phyloP scores from a whole-genome alignment of 257 asterid genomes.

The Rubia yunnanensis region DNA sequence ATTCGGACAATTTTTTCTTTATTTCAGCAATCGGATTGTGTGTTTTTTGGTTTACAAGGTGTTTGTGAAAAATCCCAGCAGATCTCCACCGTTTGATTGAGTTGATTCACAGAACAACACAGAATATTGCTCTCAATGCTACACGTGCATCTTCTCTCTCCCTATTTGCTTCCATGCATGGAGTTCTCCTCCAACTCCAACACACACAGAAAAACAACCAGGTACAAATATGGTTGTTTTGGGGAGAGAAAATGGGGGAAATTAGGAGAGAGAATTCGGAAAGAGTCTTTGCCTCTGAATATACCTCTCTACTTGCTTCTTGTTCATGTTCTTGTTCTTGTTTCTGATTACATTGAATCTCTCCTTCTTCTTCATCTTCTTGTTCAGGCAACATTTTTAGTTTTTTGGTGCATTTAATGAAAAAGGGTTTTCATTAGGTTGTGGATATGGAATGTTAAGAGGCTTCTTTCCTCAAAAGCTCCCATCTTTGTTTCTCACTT shows the following conservation, averaged over 20 bases:
- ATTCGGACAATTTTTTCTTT: slow-evolving; percentile 23
- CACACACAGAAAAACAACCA: slow-evolving; percentile 9
- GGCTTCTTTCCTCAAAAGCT: slow-evolving; percentile 17
- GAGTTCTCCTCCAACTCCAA: slow-evolving; percentile 52
- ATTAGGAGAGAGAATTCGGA: slow-evolving; percentile 36
- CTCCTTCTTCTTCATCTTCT: slow-evolving; percentile 15
- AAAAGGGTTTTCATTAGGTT: slow-evolving; percentile 12
- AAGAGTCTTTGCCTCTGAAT: slow-evolving; percentile 54
- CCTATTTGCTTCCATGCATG: slow-evolving; percentile 72
- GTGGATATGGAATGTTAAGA: slow-evolving; percentile 36
- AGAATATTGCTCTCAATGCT: slow-evolving; percentile 25
- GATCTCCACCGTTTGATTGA: slow-evolving; percentile 33
- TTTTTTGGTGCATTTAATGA: slow-evolving; percentile 26
- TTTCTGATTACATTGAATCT: slow-evolving; percentile 33
- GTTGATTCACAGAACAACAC: neutral
- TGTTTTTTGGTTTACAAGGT: neutral
- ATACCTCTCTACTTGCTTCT: slow-evolving; percentile 20
- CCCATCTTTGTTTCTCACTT: slow-evolving; percentile 37
- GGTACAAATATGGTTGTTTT: neutral
- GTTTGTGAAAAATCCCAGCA: slow-evolving; percentile 16
- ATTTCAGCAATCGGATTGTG: neutral
- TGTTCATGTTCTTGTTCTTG: slow-evolving; percentile 27
- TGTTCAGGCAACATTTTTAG: neutral
- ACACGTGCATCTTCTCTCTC: slow-evolving; percentile 46
- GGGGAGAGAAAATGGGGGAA: slow-evolving; percentile 15